Evolutionary conservation across 2,329 filamentous ascomycete genomes (phyloP).

Genomic region (Neonectria ditissima): DNA sequence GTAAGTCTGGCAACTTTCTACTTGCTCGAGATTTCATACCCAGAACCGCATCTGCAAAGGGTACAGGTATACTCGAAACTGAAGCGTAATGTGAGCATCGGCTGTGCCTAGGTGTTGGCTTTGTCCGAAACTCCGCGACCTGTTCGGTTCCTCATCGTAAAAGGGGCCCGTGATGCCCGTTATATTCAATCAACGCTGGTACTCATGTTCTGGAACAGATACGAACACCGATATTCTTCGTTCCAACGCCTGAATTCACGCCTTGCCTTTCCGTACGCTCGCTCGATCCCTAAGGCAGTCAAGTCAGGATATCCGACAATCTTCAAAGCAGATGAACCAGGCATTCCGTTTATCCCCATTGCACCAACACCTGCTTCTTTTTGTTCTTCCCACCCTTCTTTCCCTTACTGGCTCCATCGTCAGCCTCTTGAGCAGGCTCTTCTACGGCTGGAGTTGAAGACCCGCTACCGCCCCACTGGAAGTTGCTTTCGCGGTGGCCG

Average conservation of each 20-base stretch:
- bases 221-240: not conserved
- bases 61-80: too few species aligned
- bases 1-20: too few species aligned
- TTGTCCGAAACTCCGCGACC: not conserved
- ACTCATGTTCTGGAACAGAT: not conserved
- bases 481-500: constrained; percentile 61
- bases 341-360: constrained; percentile 63
- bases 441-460: constrained; percentile 42
- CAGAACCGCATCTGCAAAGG: not conserved
- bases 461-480: constrained; percentile 61
- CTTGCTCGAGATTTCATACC: not conserved
- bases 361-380: constrained; percentile 71
- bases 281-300: not conserved
- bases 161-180: not conserved
- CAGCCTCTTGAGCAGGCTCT: constrained; percentile 43
- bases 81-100: too few species aligned
- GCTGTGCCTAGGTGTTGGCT: not conserved
- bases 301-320: not conserved
- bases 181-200: not conserved
- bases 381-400: constrained; percentile 71
- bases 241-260: constrained; percentile 5
- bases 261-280: not conserved
- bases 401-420: constrained; percentile 53
- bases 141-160: not conserved
- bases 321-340: not conserved